Conservation (phyloP, 345 rosid genomes). For the Rhizophora apiculata region DNA sequence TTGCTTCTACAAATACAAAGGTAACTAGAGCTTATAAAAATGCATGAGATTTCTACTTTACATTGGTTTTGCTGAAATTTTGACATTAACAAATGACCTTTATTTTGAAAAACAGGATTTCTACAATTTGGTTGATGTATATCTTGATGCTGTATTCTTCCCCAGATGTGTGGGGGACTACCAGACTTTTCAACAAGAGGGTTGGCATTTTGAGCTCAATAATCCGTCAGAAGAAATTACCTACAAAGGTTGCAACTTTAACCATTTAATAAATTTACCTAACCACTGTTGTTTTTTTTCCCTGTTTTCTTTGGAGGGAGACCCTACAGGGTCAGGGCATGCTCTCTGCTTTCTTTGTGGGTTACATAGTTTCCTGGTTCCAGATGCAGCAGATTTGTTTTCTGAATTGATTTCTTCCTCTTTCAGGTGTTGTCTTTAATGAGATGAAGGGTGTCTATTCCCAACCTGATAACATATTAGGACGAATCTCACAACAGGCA, state of each 20-base stretch:
- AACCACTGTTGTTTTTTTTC: not conserved
- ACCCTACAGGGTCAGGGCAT: not conserved
- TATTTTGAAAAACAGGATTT: slow-evolving; percentile 61
- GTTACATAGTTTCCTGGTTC: no score
- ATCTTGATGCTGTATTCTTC: slow-evolving; percentile 96
- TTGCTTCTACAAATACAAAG: slow-evolving; percentile 93
- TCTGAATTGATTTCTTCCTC: no score
- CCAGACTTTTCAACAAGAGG: slow-evolving; percentile 96
- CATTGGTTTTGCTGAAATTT: not conserved
- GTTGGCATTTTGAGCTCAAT: slow-evolving; percentile 96
- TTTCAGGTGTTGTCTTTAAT: slow-evolving; percentile 92
- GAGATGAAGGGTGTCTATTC: slow-evolving; percentile 99
- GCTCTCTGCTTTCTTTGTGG: not conserved
- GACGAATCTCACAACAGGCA: slow-evolving; percentile 78
- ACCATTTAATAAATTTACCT: not conserved
- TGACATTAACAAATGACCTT: not conserved
- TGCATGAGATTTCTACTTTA: not conserved
- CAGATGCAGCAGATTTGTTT: no score
- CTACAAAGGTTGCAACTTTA: slow-evolving; percentile 61
- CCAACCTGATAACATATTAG: slow-evolving; percentile 93
- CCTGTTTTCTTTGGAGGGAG: not conserved
- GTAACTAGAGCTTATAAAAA: slow-evolving; percentile 28
- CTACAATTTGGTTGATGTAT: slow-evolving; percentile 93
- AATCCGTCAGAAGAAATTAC: slow-evolving; percentile 80
- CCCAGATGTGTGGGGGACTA: slow-evolving; percentile 89